Evolutionary conservation across 768 basidiomycete genomes (phyloP), one percentile per base, ranked within the genome.

Genomic region (Crucibulum laeve): DNA sequence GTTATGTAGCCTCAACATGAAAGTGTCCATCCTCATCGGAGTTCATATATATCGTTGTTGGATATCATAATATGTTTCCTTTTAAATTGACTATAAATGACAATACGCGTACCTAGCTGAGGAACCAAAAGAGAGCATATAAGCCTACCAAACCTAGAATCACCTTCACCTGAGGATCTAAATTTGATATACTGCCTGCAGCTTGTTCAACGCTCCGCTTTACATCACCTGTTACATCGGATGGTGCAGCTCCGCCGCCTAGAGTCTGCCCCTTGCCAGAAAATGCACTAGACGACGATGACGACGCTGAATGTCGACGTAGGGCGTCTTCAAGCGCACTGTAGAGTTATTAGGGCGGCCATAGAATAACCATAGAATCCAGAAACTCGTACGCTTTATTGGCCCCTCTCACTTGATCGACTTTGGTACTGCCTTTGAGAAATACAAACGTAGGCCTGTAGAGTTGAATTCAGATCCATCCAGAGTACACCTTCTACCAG

Each of bases 371-470:
- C 5, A 43, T 19, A 44, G 14, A 19, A 35, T 38, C 33, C 22
- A 23, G 24, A 11, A 23, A 37, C 22, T 64, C 78, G 45, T 55
- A 91, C 88, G 57, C 53, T 56, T 60, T 75, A 57, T 91, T 69
- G 10, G 88, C 88, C 4, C 90, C 90, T 42, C 72, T 75, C 21
- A 92, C 80, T 64, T 73, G 73, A 53, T 87, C 84, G 17, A 91
- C 74, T 56, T 87, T 79, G 1, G 68, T 69, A 28, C 59, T 67
- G 15, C 85, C 86, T 53, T 77, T 82, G 46, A 91, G 53, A 59
- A 92, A 89, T 25, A 91, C 57, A 50, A 91, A 91, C 0, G 90
- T 90, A 2, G 90, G 90, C 90, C 88, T 90, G 42, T 18, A 25
- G 4, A 26, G 35, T 18, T 47, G 21, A 44, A 15, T 10, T 13